Base-by-base conservation (phyloP, 2,329 filamentous ascomycete genomes). In the Colletotrichum sp. region DNA sequence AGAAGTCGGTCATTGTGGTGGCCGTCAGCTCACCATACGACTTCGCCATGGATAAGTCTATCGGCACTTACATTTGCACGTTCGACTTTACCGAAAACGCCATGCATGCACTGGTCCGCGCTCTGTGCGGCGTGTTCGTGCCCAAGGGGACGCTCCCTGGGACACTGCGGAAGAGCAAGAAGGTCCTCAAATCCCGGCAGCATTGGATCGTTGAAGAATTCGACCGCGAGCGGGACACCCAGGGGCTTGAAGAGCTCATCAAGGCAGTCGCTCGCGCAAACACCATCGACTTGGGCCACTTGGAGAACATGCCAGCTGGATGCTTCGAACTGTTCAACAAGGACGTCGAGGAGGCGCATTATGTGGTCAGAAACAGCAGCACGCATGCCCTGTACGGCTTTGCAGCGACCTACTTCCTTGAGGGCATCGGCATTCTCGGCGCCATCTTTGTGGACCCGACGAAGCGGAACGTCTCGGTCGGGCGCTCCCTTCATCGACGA, bases 41-140 rank as follows among this genome's bases (percentile, higher is more conserved):
- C 83, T 99, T 99, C 83, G 96, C 95, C 60, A 96, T 96, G 91
- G 96, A 99, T 81, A 94, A 94, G 78, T 93, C 93, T 1, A 96
- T 99, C 55, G 95, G 95, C 8, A 98, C 96, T 1, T 98, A 98
- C 81, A 90, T 99, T 55, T 98, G 96, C 87, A 98, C 96, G 0
- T 98, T 98, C 83, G 96, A 98, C 85, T 98, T 98, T 81, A 98
- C 96, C 1, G 96, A 98, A 80, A 96, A 95, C 9, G 96, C 96
- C 21, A 92, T 98, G 86, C 93, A 94, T 76, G 95, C 96, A 2
- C 87, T 98, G 6, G 95, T 98, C 21, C 93, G 95, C 75, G 94
- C 95, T 1, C 86, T 98, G 0, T 96, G 96, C 80, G 96, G 96
- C 12, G 95, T 98, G 76, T 89, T 90, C 70, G 84, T 86, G 12